These are phyloP conservation scores for Lobosporangium transversale DNA, from an alignment of 192 early-diverging fungal genomes.

Conservation along the genomic window DNA sequence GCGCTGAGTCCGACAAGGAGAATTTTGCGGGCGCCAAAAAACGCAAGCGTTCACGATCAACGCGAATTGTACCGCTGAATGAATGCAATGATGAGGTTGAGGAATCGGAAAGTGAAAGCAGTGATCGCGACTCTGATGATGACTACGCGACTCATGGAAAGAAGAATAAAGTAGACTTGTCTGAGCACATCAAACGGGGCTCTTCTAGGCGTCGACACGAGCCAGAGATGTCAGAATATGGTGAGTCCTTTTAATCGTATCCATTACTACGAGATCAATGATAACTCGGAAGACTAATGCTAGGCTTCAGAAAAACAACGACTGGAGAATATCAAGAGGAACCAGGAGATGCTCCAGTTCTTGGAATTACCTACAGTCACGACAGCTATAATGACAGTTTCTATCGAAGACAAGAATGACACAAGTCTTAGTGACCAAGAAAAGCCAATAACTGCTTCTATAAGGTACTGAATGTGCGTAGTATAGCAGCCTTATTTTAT, in stretches of 20 bases:
- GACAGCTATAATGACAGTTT: slow-evolving; percentile 47
- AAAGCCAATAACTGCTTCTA: slow-evolving; percentile 4
- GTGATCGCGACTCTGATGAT: too few relatives aligned
- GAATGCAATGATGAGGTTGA: background rate
- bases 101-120: too few relatives aligned
- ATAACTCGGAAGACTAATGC: background rate
- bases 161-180: too few relatives aligned
- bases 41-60: background rate
- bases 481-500: background rate
- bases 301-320: slow-evolving; percentile 54
- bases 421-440: background rate
- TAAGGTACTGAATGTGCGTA: slow-evolving; percentile 3
- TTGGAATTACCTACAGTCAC: slow-evolving; percentile 14
- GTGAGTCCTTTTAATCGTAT: background rate
- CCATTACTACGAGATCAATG: too few relatives aligned
- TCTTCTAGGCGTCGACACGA: background rate
- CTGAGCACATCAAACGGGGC: background rate
- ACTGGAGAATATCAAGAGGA: slow-evolving; percentile 68
- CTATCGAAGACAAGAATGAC: slow-evolving; percentile 15
- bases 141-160: too few relatives aligned
- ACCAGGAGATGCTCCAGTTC: slow-evolving; percentile 64
- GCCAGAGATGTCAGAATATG: slow-evolving; percentile 5
- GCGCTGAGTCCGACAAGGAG: background rate
- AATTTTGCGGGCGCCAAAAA: background rate
- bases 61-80: background rate